These are phyloP conservation scores for Epichloe glyceriae DNA, from an alignment of 2,329 filamentous ascomycete species.

Conservation along the genomic window DNA sequence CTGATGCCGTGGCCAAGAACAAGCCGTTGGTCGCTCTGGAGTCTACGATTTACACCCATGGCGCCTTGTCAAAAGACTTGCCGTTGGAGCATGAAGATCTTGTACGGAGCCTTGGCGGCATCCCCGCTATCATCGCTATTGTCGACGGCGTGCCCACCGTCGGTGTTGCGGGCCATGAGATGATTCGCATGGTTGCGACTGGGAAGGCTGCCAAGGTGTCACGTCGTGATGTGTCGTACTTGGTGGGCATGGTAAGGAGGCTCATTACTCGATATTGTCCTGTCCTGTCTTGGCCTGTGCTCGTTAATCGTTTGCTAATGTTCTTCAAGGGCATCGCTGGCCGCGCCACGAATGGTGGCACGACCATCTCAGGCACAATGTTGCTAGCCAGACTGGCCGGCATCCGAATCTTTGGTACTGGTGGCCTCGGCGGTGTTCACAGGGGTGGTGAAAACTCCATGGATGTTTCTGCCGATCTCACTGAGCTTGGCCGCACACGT, in stretches of 20 bases:
- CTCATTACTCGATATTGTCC: conserved; percentile 2
- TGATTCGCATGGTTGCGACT: conserved; percentile 56
- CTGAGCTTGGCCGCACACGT: conserved; percentile 78
- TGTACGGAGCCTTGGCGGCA: conserved; percentile 65
- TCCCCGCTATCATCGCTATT: conserved; percentile 86
- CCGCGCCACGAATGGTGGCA: conserved; percentile 68
- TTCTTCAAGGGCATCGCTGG: conserved; percentile 45
- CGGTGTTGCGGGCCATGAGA: conserved; percentile 59
- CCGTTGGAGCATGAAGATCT: conserved; percentile 73
- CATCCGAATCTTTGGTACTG: conserved; percentile 87
- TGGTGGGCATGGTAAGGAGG: conserved; percentile 58
- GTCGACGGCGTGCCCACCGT: conserved; percentile 72
- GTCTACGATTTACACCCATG: conserved; percentile 95
- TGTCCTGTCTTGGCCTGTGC: not conserved
- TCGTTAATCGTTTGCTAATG: not conserved
- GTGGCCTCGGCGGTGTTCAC: conserved; percentile 88
- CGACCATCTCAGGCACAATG: conserved; percentile 90
- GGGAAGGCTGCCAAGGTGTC: conserved; percentile 72
- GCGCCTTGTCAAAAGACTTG: conserved; percentile 59
- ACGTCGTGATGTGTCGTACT: conserved; percentile 70
- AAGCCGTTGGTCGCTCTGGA: conserved; percentile 86
- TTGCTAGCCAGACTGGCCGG: conserved; percentile 74
- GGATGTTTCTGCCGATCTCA: conserved; percentile 92
- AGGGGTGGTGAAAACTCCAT: conserved; percentile 73
- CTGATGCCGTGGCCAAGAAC: conserved; percentile 57